These are phyloP conservation scores for Exophiala oligosperma DNA, from an alignment of 2,329 filamentous ascomycete species.

Conservation along the genomic window DNA sequence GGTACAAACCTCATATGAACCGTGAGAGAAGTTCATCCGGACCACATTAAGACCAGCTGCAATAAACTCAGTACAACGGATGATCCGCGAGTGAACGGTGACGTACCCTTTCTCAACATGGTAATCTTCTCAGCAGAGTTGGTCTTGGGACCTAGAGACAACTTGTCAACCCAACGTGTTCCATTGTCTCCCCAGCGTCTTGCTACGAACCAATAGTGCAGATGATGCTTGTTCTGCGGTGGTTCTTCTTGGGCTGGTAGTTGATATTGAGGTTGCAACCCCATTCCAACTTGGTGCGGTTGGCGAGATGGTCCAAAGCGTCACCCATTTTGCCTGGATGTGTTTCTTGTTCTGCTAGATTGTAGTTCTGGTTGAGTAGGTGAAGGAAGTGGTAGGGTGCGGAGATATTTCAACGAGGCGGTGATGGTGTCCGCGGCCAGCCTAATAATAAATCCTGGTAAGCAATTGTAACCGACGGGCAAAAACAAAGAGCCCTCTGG, in stretches of 20 bases:
- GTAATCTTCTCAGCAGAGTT: constrained; percentile 98
- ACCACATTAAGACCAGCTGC: constrained; percentile 90
- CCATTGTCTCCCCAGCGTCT: not conserved
- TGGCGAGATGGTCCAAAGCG: constrained; percentile 82
- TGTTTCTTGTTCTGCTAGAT: constrained; percentile 4
- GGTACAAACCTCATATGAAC: constrained; percentile 68
- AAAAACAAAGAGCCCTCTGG: not conserved
- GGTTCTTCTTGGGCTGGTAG: constrained; percentile 81
- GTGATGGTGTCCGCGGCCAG: constrained; percentile 11
- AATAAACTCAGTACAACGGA: constrained; percentile 20
- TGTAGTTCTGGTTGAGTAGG: not conserved
- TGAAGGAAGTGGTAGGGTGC: not conserved
- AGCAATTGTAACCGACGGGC: not conserved
- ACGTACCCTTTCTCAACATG: constrained; percentile 70
- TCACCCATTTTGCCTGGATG: constrained; percentile 55
- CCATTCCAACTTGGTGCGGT: constrained; percentile 72
- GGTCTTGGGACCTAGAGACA: constrained; percentile 76
- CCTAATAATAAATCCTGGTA: constrained; percentile 5
- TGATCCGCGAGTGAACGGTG: not conserved
- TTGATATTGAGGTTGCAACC: constrained; percentile 82
- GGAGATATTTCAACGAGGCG: constrained; percentile 11
- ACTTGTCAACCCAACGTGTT: not conserved
- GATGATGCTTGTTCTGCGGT: constrained; percentile 96
- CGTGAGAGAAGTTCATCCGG: constrained; percentile 99
- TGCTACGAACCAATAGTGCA: constrained; percentile 81